Evolutionary conservation across 2,329 filamentous ascomycete species (phyloP), one percentile per base, ranked within the genome.

Genomic region (Cladosporium halotolerans): DNA sequence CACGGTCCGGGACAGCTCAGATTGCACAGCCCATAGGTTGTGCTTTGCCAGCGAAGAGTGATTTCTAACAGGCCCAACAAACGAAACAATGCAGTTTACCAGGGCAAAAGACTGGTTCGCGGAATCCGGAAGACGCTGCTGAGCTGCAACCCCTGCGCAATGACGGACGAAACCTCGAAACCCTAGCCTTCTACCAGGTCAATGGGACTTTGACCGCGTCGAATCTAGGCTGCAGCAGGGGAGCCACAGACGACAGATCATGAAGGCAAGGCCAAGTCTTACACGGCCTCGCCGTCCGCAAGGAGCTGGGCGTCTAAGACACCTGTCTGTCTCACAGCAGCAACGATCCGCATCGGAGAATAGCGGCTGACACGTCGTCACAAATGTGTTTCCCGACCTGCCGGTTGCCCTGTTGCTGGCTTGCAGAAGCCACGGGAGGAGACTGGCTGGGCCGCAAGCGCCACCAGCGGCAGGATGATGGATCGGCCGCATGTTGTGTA

Each of bases 21-120:
- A 28, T 28, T 28, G 36, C n/a, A 39, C 13, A 39, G 23, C 28
- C 36, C 48, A 36, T 11, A 34, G 23, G 40, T 18, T 13, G 40
- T 44, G 48, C 48, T 28, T 44, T 51, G 48, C 48, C 51, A 58
- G 57, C 55, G 39, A 33, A 28, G 32, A 52, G 23, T 33, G 56
- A 28, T 59, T 59, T 58, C 57, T 46, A 40, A 43, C 44, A 51
- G 14, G 40, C 38, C 47, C 55, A 45, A 45, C 18, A 41, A 49
- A 50, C 42, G 52, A 45, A 44, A 49, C 34, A 50, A 55, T 56
- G 57, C 55, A 50, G 33, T 7, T 19, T 28, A 18, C 18, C 23
- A 41, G 33, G 51, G 40, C 36, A 42, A 48, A 45, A 52, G 11
- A 50, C 34, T 23, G 56, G 51, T 46, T 34, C 39, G 45, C 47